Percentiles rank a stretch among this genome's conserved stretches.
Conservation (phyloP, 495 filamentous ascomycete species). For the Tuber indicum region DNA sequence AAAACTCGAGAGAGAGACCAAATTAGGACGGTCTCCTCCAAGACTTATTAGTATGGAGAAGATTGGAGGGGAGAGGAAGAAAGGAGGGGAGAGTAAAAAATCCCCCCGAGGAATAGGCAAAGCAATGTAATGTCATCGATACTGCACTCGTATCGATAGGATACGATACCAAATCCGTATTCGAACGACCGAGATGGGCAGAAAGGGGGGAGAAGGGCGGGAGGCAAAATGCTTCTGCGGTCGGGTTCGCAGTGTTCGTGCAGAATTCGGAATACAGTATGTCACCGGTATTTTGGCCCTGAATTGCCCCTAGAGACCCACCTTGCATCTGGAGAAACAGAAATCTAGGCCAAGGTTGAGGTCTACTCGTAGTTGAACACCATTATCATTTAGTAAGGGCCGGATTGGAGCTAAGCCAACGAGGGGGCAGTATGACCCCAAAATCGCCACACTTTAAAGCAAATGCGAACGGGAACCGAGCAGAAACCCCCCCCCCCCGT, state of each 20-base stretch:
- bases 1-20: not conserved
- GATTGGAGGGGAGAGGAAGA: slow-evolving; percentile 6
- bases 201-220: slow-evolving; percentile 15
- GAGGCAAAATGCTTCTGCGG: slow-evolving; percentile 7
- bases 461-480: not conserved
- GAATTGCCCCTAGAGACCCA: not conserved
- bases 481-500: not conserved
- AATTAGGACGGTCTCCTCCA: not conserved
- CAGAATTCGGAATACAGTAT: slow-evolving; percentile 23
- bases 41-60: not conserved
- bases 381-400: not conserved
- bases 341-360: not conserved
- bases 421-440: slow-evolving; percentile 22
- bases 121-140: slow-evolving; percentile 1
- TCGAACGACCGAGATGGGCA: not conserved
- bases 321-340: not conserved
- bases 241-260: slow-evolving; percentile 13
- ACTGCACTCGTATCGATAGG: not conserved
- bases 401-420: slow-evolving; percentile 21
- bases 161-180: not conserved
- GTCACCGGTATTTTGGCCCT: slow-evolving; percentile 27
- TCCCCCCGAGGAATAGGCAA: not conserved
- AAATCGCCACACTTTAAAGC: slow-evolving; percentile 1
- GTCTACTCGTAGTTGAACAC: not conserved
- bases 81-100: slow-evolving; percentile 11